Conservation (phyloP, 2,329 filamentous ascomycete species). For the Cordyceps pruinosa region DNA sequence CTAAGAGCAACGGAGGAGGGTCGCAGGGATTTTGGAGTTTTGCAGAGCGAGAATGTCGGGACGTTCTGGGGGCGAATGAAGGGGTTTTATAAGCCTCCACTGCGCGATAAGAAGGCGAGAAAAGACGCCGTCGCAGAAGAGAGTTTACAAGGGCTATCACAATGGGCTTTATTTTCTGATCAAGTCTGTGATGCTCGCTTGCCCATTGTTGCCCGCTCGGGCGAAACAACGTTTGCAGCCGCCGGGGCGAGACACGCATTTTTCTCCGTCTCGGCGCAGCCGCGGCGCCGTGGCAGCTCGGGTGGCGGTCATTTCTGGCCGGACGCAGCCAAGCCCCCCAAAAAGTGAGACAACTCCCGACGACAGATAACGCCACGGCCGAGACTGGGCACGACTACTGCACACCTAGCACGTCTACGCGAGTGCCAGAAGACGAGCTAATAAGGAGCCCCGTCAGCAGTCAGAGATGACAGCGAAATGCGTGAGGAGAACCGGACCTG, state of each 20-base stretch:
- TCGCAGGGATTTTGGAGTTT: background rate
- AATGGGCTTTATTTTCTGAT: background rate
- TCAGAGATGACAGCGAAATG: background rate
- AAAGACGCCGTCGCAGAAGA: background rate
- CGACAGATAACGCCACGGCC: background rate
- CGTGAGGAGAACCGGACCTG: background rate
- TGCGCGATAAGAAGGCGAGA: background rate
- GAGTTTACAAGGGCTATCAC: background rate
- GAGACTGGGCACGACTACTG: background rate
- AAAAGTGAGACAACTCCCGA: background rate
- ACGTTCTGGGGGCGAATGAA: background rate
- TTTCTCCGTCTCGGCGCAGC: constrained; percentile 3
- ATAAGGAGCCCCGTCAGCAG: too few relatives aligned
- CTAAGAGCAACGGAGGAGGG: constrained; percentile 5
- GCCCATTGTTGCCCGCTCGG: background rate
- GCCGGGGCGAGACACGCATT: background rate
- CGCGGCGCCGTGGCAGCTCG: constrained; percentile 1
- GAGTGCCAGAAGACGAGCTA: background rate
- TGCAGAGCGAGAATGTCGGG: background rate
- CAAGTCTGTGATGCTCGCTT: background rate
- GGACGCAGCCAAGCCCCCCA: constrained; percentile 3
- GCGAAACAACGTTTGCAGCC: background rate
- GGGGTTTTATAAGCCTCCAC: background rate
- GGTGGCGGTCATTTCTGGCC: constrained; percentile 8
- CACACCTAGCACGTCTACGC: background rate